Evolutionary conservation across 78 protist species (phyloP).

Genomic region (Pigoraptor vietnamica): DNA sequence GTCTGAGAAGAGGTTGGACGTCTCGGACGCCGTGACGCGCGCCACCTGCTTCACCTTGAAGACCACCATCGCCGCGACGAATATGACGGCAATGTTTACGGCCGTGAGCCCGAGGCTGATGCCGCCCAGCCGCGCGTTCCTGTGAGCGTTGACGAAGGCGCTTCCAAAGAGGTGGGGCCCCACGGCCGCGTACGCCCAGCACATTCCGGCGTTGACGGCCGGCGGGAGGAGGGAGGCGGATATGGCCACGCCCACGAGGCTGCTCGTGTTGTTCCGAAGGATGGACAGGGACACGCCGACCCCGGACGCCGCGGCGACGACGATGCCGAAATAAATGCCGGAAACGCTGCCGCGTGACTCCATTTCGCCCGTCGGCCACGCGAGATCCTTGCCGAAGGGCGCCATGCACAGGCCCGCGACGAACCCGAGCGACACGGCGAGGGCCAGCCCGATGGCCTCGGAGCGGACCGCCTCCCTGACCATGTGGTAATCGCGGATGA

Average conservation of each 20-base stretch:
- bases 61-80: neutral
- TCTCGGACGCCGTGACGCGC: neutral
- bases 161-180: conserved; percentile 3
- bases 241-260: conserved; percentile 57
- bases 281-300: conserved; percentile 30
- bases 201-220: conserved; percentile 40
- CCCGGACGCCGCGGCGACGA: conserved; percentile 27
- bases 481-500: neutral
- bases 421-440: neutral
- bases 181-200: conserved; percentile 11
- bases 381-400: neutral
- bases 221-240: conserved; percentile 56
- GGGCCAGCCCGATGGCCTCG: neutral
- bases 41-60: conserved; percentile 28
- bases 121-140: neutral
- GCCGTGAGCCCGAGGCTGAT: conserved; percentile 7
- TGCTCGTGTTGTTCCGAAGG: conserved; percentile 2
- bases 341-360: neutral
- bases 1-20: neutral
- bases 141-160: neutral
- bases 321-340: conserved; percentile 2
- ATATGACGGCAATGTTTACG: conserved; percentile 6
- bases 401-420: neutral
- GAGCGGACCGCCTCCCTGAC: neutral
- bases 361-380: conserved; percentile 15